Evolutionary conservation across 2,329 filamentous ascomycete genomes (phyloP).

Genomic region (Penicillium sp.): DNA sequence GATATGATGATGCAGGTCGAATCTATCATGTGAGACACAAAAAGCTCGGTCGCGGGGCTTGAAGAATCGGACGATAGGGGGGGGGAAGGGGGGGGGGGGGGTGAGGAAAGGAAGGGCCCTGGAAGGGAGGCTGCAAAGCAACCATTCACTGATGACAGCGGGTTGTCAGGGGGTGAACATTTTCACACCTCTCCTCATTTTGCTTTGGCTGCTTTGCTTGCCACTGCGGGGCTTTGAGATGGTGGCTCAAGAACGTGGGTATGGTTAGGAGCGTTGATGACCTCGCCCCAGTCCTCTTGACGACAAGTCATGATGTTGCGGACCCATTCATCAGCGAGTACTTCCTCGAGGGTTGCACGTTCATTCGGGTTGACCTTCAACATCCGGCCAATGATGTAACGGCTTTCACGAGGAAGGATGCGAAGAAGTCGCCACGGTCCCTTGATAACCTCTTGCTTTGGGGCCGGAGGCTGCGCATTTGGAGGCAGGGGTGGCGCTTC

Average conservation of each 20-base stretch:
- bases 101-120: no score
- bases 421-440: constrained; percentile 88
- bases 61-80: no score
- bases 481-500: constrained; percentile 34
- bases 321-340: constrained; percentile 87
- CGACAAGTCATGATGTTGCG: constrained; percentile 74
- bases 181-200: constrained; percentile 18
- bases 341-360: constrained; percentile 77
- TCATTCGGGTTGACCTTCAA: constrained; percentile 79
- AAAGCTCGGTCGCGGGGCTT: no score
- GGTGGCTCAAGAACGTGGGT: constrained; percentile 75
- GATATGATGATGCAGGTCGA: no score
- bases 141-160: constrained; percentile 17
- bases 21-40: no score
- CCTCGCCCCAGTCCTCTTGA: constrained; percentile 65
- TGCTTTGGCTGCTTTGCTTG: constrained; percentile 30
- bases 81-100: no score
- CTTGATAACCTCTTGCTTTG: constrained; percentile 68
- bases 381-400: constrained; percentile 88
- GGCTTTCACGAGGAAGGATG: constrained; percentile 78
- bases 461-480: constrained; percentile 22
- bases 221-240: constrained; percentile 29
- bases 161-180: constrained; percentile 12
- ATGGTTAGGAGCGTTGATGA: constrained; percentile 70
- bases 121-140: not conserved